Percentiles rank a stretch among this genome's conserved stretches.
Conservation (phyloP, 495 filamentous ascomycete species). For the Barbatosphaeria neglecta region DNA sequence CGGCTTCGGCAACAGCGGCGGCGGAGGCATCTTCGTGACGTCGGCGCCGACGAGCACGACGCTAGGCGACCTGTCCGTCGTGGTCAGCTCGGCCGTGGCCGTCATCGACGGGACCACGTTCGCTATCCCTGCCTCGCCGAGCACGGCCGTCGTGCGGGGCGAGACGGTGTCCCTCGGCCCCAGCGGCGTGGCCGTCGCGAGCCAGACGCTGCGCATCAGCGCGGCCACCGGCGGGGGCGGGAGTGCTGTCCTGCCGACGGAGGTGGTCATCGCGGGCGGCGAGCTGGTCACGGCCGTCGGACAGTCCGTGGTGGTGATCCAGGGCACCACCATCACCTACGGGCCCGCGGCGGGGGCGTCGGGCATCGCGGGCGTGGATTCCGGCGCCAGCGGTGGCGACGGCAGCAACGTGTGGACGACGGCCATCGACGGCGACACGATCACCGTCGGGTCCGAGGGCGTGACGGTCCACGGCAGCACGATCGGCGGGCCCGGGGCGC, state of each 20-base stretch:
- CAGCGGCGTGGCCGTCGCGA: conserved; percentile 17
- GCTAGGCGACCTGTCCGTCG: conserved; percentile 28
- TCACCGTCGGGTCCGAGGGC: conserved; percentile 35
- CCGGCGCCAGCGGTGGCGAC: too few species aligned
- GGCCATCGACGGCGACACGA: conserved; percentile 23
- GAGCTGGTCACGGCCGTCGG: conserved; percentile 36
- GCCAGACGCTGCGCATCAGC: conserved; percentile 4
- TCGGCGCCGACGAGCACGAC: conserved; percentile 24
- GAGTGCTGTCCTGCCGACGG: conserved; percentile 21
- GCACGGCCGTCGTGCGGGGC: conserved; percentile 22
- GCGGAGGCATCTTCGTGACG: conserved; percentile 11
- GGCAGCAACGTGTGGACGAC: too few species aligned
- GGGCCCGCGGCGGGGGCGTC: conserved; percentile 16
- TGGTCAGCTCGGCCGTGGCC: conserved; percentile 25
- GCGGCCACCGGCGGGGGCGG: conserved; percentile 22
- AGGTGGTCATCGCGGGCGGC: conserved; percentile 33
- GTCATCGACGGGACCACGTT: conserved; percentile 37
- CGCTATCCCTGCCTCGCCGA: conserved; percentile 20
- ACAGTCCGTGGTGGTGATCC: conserved; percentile 36
- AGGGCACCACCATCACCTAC: conserved; percentile 32
- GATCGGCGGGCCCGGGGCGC: conserved; percentile 20
- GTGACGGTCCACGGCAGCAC: conserved; percentile 22
- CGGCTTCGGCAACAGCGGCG: too few species aligned
- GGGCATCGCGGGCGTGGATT: too few species aligned
- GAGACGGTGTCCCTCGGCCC: conserved; percentile 35